Conservation (phyloP, 2,329 filamentous ascomycete species). For the Shiraia bambusicola region DNA sequence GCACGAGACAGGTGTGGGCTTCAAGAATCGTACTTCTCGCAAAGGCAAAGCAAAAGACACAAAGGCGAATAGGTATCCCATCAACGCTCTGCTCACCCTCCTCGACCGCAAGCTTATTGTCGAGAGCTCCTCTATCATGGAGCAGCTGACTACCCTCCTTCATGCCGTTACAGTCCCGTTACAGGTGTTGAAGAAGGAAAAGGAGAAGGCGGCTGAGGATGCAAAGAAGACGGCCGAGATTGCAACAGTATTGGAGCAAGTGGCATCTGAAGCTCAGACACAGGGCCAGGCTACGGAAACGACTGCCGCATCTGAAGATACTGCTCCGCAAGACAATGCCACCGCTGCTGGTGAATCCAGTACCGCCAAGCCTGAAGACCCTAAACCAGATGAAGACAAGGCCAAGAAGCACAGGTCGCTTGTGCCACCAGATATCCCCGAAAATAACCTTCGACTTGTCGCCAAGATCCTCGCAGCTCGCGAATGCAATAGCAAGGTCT, state of each 20-base stretch:
- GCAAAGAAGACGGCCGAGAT: slow-evolving; percentile 36
- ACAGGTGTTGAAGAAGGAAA: slow-evolving; percentile 80
- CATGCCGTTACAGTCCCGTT: slow-evolving; percentile 87
- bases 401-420: slow-evolving; percentile 63
- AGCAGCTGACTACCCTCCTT: slow-evolving; percentile 81
- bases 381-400: slow-evolving; percentile 29
- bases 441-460: slow-evolving; percentile 88
- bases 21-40: slow-evolving; percentile 74
- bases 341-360: slow-evolving; percentile 22
- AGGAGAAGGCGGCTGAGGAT: slow-evolving; percentile 62
- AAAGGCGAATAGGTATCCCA: slow-evolving; percentile 81
- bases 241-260: slow-evolving; percentile 20
- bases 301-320: slow-evolving; percentile 31
- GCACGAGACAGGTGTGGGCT: slow-evolving; percentile 75
- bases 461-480: slow-evolving; percentile 94
- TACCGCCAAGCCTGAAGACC: slow-evolving; percentile 39
- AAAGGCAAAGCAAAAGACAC: slow-evolving; percentile 88
- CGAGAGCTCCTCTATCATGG: slow-evolving; percentile 97
- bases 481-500: slow-evolving; percentile 96
- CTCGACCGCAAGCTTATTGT: slow-evolving; percentile 94
- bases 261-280: slow-evolving; percentile 11
- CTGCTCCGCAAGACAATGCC: slow-evolving; percentile 35
- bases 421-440: slow-evolving; percentile 80
- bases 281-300: slow-evolving; percentile 38
- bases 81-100: slow-evolving; percentile 85